These are phyloP conservation scores for Calonectria pseudoturangicola DNA, from an alignment of 2,329 filamentous ascomycete species.

Conservation along the genomic window DNA sequence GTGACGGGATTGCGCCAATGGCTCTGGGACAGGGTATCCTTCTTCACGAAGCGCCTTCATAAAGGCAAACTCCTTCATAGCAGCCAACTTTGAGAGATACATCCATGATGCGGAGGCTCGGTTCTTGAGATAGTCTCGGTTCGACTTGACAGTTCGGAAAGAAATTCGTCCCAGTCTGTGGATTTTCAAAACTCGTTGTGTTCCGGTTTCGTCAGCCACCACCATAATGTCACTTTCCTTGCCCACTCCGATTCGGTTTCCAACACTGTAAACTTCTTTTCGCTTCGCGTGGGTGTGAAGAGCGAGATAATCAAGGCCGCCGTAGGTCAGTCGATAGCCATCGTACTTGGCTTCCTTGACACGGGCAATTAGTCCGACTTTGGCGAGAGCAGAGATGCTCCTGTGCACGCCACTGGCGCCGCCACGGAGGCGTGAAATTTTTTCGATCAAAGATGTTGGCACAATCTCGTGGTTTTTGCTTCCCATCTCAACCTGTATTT, in stretches of 20 bases:
- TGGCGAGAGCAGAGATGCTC: slow-evolving; percentile 92
- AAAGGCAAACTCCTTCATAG: slow-evolving; percentile 95
- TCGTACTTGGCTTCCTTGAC: slow-evolving; percentile 98
- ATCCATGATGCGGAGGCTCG: slow-evolving; percentile 91
- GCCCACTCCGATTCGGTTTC: slow-evolving; percentile 94
- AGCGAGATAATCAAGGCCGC: slow-evolving; percentile 97
- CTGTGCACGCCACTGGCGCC: slow-evolving; percentile 87
- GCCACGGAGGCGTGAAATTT: slow-evolving; percentile 86
- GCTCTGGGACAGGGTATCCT: slow-evolving; percentile 92
- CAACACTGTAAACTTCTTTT: slow-evolving; percentile 91
- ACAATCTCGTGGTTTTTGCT: slow-evolving; percentile 98
- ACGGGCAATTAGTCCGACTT: slow-evolving; percentile 91
- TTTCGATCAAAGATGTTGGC: slow-evolving; percentile 90
- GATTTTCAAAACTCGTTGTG: slow-evolving; percentile 92
- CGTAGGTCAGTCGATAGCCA: slow-evolving; percentile 96
- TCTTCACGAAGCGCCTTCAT: slow-evolving; percentile 90
- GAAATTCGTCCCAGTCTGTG: slow-evolving; percentile 96
- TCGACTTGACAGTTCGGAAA: slow-evolving; percentile 96
- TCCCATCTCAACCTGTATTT: slow-evolving; percentile 87
- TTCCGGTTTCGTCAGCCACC: slow-evolving; percentile 86
- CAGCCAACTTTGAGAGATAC: slow-evolving; percentile 95
- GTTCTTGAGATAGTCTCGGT: slow-evolving; percentile 95
- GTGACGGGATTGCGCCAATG: slow-evolving; percentile 91
- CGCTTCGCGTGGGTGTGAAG: slow-evolving; percentile 90
- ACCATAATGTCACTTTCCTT: slow-evolving; percentile 99